Evolutionary conservation across 208 protist genomes (phyloP), one percentile per base, ranked within the genome.

Genomic region (Acanthamoeba castellanii): DNA sequence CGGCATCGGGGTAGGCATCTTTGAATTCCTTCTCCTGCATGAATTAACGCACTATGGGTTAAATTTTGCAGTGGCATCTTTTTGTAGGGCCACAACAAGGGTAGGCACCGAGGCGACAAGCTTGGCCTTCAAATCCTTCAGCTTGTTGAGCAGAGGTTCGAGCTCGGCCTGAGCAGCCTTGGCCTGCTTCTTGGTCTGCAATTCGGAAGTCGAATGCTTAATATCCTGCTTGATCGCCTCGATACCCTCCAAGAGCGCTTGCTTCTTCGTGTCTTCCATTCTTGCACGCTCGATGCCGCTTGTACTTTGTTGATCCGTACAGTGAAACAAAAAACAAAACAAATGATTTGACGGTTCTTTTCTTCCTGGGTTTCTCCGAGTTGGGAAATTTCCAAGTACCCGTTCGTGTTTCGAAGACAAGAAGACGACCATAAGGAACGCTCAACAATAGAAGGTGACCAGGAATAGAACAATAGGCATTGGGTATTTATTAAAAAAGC

Each of bases 21-120:
- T 87, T 87, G 78, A 87, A 87, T 37, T 87, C 50, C 78, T 87
- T 87, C 78, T 87, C 78, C 78, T 87, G 78, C 78, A n/a, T 14
- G 66, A 64, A 27, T 9, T 57, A 9, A 57, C 52, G 16, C 1
- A 57, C 16, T 57, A 18, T 55, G 5, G 16, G 16, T 18, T 70
- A 42, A 42, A 42, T 16, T 18, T 64, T 27, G 57, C 57, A 13
- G 14, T 27, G 20, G 57, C 18, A 25, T 18, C 57, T 8, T 64
- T 57, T 57, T 9, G 9, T 9, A 57, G 52, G 9, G 14, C 52
- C 52, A 5, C 52, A 3, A 3, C 52, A 57, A 57, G 52, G 57
- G 16, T 64, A 25, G n/a, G 22, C 47, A 87, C 78, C 78, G 59
- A 64, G 25, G 22, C 2, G 22, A 22, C n/a, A 22, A 87, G 78